A percentile compares a stretch with the other conserved stretches of the same genome.
Evolutionary conservation across 2,329 filamentous ascomycete genomes (phyloP).

Genomic region (Trichoderma aggressivum): DNA sequence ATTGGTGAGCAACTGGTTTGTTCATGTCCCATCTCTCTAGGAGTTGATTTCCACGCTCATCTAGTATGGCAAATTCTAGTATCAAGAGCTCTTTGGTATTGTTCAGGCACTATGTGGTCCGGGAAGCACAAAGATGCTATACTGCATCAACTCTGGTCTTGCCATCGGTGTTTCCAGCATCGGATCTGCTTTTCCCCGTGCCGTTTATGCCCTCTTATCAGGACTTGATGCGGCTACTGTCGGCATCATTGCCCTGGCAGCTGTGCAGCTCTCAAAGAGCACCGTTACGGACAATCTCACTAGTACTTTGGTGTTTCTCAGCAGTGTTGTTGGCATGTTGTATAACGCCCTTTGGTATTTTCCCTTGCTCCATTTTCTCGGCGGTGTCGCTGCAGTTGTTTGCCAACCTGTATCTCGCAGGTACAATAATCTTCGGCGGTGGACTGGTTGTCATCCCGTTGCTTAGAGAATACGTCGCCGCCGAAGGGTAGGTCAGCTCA

Average conservation of each 20-base stretch:
- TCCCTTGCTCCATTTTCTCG: constrained; percentile 56
- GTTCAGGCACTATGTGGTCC: constrained; percentile 66
- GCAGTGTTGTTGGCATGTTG: constrained; percentile 61
- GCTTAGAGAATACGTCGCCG: constrained; percentile 60
- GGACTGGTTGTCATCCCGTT: constrained; percentile 64
- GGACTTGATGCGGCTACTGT: constrained; percentile 71
- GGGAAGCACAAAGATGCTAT: constrained; percentile 67
- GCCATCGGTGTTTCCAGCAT: constrained; percentile 63
- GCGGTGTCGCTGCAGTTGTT: constrained; percentile 58
- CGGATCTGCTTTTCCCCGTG: constrained; percentile 52
- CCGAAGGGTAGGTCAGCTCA: constrained; percentile 65
- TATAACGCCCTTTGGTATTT: constrained; percentile 77
- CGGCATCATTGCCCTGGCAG: constrained; percentile 67
- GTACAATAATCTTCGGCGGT: constrained; percentile 64
- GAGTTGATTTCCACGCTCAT: too few relatives aligned
- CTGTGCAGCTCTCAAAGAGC: constrained; percentile 64
- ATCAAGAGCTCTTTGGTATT: constrained; percentile 66
- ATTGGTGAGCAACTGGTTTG: too few relatives aligned
- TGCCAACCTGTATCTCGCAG: constrained; percentile 69
- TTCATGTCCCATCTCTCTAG: too few relatives aligned
- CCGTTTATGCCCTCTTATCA: constrained; percentile 66
- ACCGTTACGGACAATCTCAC: constrained; percentile 64
- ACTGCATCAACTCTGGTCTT: constrained; percentile 61
- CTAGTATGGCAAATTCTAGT: too few relatives aligned
- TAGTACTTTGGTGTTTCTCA: constrained; percentile 60